Base-by-base conservation (phyloP, 805 yeast genomes). In the Lachancea sp. region DNA sequence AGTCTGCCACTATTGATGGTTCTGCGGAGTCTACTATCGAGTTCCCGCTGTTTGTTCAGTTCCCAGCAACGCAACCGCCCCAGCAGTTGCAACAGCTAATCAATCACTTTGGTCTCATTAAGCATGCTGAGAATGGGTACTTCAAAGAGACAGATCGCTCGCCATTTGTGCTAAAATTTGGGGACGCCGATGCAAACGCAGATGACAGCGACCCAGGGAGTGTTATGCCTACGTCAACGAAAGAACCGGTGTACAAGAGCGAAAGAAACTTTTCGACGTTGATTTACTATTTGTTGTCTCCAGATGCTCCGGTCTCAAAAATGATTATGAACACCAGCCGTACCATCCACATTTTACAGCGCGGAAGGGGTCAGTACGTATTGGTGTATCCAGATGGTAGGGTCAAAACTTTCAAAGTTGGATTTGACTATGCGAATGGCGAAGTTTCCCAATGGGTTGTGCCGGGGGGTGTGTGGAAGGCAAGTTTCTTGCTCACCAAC, bases 391-490 rank as follows among this genome's bases (percentile, higher is more conserved):
- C 81, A 3, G 67, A 74, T 49, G 81, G 81, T 1, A 47, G 47
- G 2, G 58, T 78, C 16, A 72, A 74, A 46, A 63, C 75, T 1
- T 78, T 77, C 54, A 67, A 65, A 18, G 82, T 77, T 22, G 83
- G 82, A 0, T 75, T 75, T 49, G 68, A 75, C 49, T 60, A 67
- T 30, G 57, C 59, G 0, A 60, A 60, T 11, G 79, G 79, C 6
- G 80, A 77, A 55, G 64, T 72, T 3, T 65, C 74, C 36, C 83
- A 78, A 56, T 78, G 82, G 82, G 80, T 78, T 5, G 82, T 78
- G n/a, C 80, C 79, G 10, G 79, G 81, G 1, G 81, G 74, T 11
- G 75, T 72, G 16, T 78, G 73, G 63, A 78, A 78, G 55, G 81
- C 81, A 3, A 73, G 79, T 40, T 78, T 74, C 53, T 44, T 75